Percentiles rank a stretch among this genome's conserved stretches.
Evolutionary conservation across 352 stramenopile species (phyloP).

Genomic region (Detonula confervacea): DNA sequence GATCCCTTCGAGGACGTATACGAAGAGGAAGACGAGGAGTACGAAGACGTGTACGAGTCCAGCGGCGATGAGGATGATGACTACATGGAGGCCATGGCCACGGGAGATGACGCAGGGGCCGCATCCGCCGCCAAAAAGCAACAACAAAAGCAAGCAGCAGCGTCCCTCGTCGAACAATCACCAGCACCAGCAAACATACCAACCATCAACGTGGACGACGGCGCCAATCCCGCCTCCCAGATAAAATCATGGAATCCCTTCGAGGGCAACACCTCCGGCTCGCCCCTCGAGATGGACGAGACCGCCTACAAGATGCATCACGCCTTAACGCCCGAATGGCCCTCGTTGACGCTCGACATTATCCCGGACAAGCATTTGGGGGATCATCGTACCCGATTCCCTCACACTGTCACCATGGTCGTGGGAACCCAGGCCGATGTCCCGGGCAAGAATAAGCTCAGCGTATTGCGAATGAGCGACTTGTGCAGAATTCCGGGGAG

Average conservation of each 20-base stretch:
- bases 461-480: slow-evolving; percentile 97
- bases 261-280: slow-evolving; percentile 88
- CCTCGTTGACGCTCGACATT: slow-evolving; percentile 97
- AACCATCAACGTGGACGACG: slow-evolving; percentile 30
- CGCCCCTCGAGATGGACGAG: slow-evolving; percentile 98
- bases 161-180: slow-evolving; percentile 83
- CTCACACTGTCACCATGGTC: slow-evolving; percentile 95
- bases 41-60: slow-evolving; percentile 76
- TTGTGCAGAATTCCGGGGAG: slow-evolving; percentile 83
- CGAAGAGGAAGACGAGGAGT: slow-evolving; percentile 69
- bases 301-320: slow-evolving; percentile 99
- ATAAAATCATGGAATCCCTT: slow-evolving; percentile 92
- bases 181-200: slow-evolving; percentile 24
- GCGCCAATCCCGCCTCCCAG: not conserved
- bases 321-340: slow-evolving; percentile 96
- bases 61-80: slow-evolving; percentile 84
- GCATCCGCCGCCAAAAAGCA: not conserved
- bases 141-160: too few relatives aligned
- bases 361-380: slow-evolving; percentile 93
- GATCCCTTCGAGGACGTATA: slow-evolving; percentile 79
- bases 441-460: slow-evolving; percentile 94
- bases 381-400: slow-evolving; percentile 91
- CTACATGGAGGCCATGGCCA: slow-evolving; percentile 45
- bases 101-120: not conserved
- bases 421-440: slow-evolving; percentile 95